phyloP scores from a whole-genome alignment of 148 eudicot species.

The Arctostaphylos glauca region DNA sequence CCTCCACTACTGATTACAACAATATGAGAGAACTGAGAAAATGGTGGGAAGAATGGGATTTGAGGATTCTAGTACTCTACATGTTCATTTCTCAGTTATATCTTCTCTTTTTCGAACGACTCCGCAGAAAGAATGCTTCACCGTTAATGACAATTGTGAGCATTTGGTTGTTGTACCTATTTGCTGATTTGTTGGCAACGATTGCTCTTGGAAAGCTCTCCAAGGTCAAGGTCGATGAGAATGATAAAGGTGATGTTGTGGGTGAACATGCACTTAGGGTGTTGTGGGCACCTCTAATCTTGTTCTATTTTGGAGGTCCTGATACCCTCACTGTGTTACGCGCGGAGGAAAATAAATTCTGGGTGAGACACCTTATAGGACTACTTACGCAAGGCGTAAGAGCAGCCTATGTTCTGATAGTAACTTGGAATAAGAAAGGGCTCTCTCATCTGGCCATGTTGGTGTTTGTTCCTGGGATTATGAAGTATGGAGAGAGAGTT shows the following conservation, averaged over 20 bases:
- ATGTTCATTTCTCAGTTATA: constrained; percentile 3
- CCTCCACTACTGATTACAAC: neutral
- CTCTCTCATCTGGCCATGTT: neutral
- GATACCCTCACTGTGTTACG: neutral
- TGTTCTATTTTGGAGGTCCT: constrained; percentile 8
- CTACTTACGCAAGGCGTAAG: neutral
- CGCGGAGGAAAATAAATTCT: neutral
- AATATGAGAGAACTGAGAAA: neutral
- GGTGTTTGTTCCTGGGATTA: neutral
- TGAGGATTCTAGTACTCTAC: neutral
- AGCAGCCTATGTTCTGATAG: neutral
- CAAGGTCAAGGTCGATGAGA: neutral
- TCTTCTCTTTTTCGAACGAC: neutral
- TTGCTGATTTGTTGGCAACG: neutral
- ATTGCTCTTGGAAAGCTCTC: constrained; percentile 19
- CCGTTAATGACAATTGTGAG: neutral
- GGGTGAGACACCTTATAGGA: neutral
- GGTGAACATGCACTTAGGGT: neutral
- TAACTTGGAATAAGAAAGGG: neutral
- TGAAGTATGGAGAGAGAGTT: constrained; percentile 13
- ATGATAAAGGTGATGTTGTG: neutral
- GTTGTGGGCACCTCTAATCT: constrained; percentile 9
- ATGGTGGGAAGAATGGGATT: neutral
- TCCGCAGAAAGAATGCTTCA: neutral
- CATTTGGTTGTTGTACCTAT: neutral